Conservation (phyloP, 1,139 yeast genomes). For the Pichia sp. region DNA sequence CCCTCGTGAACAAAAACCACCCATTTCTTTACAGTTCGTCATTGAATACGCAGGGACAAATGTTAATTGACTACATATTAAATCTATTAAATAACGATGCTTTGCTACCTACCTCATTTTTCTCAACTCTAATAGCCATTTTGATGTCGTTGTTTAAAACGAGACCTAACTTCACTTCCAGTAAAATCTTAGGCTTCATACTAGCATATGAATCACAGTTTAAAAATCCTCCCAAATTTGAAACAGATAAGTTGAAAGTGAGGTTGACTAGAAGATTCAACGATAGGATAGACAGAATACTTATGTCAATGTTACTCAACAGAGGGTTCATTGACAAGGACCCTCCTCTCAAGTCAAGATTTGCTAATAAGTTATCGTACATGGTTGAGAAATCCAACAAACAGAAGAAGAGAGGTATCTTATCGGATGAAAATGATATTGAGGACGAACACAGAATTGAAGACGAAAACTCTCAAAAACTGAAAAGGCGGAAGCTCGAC, state of each 20-base stretch:
- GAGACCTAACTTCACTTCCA: constrained; percentile 49
- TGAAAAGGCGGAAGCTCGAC: constrained; percentile 26
- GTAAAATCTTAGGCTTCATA: constrained; percentile 40
- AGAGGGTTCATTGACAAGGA: constrained; percentile 44
- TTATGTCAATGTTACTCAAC: constrained; percentile 30
- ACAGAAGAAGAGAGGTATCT: constrained; percentile 28
- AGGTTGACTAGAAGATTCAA: constrained; percentile 43
- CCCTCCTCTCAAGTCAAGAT: constrained; percentile 27
- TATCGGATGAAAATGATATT: constrained; percentile 23
- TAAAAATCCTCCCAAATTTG: constrained; percentile 31
- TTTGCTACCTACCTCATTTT: constrained; percentile 50
- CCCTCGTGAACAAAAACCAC: constrained; percentile 60
- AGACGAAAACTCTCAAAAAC: constrained; percentile 18
- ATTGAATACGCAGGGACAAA: constrained; percentile 70
- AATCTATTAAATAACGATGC: constrained; percentile 50
- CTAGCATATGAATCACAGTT: constrained; percentile 32
- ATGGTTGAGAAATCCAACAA: constrained; percentile 27
- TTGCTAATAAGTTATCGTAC: constrained; percentile 31
- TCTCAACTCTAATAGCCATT: constrained; percentile 53
- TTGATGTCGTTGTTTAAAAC: constrained; percentile 50
- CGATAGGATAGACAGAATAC: constrained; percentile 38
- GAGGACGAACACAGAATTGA: constrained; percentile 24
- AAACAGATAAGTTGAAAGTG: constrained; percentile 34
- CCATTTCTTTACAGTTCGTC: constrained; percentile 53
- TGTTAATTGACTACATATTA: constrained; percentile 61